phyloP scores from a whole-genome alignment of 257 asterid species.

The Primulina tabacum region DNA sequence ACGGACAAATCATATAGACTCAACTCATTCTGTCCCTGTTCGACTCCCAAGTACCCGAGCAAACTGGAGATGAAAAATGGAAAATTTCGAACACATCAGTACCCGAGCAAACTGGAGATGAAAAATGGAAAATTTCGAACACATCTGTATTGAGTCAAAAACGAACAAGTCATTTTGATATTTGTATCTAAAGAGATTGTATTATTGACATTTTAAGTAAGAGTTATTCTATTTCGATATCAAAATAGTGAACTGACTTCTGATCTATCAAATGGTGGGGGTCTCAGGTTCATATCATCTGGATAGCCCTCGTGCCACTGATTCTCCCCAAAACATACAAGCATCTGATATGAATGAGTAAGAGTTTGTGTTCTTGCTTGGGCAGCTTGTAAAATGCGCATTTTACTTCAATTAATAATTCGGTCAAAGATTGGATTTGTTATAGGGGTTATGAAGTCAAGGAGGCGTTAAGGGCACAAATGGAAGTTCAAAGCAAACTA shows the following conservation, averaged over 20 bases:
- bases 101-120: background rate
- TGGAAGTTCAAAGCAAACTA: constrained; percentile 90
- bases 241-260: constrained; percentile 21
- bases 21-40: background rate
- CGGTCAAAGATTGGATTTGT: constrained; percentile 4
- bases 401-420: background rate
- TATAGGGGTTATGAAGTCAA: constrained; percentile 82
- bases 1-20: background rate
- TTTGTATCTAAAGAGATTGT: background rate
- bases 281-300: constrained; percentile 54
- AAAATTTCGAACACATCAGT: background rate
- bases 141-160: background rate
- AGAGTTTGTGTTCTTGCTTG: constrained; percentile 29
- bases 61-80: background rate
- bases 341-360: constrained; percentile 70
- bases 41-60: background rate
- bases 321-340: constrained; percentile 60
- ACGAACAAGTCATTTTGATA: too few species aligned
- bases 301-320: constrained; percentile 57
- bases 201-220: background rate
- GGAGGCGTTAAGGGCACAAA: constrained; percentile 90
- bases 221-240: background rate
- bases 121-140: background rate
- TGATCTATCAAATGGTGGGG: constrained; percentile 28
- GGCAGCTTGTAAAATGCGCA: constrained; percentile 2